A percentile compares a stretch with the other conserved stretches of the same genome.
phyloP scores from a whole-genome alignment of 345 rosid genomes.

The Eucalyptus sp. region DNA sequence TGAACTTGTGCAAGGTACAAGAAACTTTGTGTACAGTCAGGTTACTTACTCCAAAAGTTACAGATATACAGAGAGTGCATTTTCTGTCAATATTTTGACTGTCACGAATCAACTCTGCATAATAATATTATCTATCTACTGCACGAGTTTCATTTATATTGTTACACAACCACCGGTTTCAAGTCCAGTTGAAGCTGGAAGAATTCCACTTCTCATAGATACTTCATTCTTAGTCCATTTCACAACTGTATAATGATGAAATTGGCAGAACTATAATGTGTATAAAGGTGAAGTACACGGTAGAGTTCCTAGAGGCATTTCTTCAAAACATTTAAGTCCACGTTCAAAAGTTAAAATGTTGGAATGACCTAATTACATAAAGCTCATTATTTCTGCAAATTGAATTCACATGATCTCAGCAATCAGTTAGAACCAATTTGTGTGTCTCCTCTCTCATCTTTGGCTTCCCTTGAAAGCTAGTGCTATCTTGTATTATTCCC shows the following conservation, averaged over 20 bases:
- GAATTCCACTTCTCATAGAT: not conserved
- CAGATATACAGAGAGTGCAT: not conserved
- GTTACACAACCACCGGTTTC: not conserved
- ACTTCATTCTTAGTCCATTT: not conserved
- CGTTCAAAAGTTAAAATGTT: not conserved
- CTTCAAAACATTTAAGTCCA: not conserved
- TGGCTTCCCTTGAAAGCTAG: not conserved
- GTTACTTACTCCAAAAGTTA: not conserved
- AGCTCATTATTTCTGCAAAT: not conserved
- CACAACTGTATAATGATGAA: not conserved
- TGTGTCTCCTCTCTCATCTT: not conserved
- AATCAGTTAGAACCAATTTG: not conserved
- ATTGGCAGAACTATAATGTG: not conserved
- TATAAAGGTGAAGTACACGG: not conserved
- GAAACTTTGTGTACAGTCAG: not conserved
- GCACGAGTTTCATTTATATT: not conserved
- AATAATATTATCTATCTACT: not conserved
- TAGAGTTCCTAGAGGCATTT: not conserved
- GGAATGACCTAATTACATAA: not conserved
- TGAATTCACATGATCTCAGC: not conserved
- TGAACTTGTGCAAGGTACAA: not conserved
- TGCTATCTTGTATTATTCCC: not conserved
- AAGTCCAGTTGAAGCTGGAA: not conserved
- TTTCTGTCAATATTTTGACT: not conserved
- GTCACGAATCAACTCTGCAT: not conserved